phyloP scores from a whole-genome alignment of 805 yeast genomes.

The Candida khao-thaluensis region DNA sequence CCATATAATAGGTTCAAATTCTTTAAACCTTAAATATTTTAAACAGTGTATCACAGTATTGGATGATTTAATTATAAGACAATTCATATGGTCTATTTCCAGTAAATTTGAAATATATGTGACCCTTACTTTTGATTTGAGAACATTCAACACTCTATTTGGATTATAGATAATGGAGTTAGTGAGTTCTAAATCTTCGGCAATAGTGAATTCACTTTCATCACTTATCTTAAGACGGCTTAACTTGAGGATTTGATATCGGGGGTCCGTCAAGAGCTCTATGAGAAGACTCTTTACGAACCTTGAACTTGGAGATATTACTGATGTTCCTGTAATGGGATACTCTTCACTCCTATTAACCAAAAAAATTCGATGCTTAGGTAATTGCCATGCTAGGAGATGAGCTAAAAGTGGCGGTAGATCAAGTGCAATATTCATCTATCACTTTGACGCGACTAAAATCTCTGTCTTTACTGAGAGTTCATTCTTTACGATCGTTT shows the following conservation, averaged over 20 bases:
- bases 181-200: not conserved
- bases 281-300: not conserved
- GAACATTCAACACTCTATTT: not conserved
- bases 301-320: not conserved
- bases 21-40: slow-evolving; percentile 1
- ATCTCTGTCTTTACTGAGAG: too few species aligned
- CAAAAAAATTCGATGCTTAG: not conserved
- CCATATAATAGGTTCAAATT: slow-evolving; percentile 6
- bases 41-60: not conserved
- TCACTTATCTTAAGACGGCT: slow-evolving; percentile 1
- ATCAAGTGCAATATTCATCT: slow-evolving; percentile 6
- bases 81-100: not conserved
- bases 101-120: slow-evolving; percentile 1
- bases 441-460: not conserved
- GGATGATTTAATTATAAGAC: not conserved
- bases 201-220: not conserved
- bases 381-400: slow-evolving; percentile 1
- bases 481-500: too few species aligned
- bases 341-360: slow-evolving; percentile 1
- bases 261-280: not conserved
- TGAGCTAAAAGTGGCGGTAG: slow-evolving; percentile 8
- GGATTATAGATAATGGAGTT: slow-evolving; percentile 4
- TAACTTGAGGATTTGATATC: slow-evolving; percentile 1
- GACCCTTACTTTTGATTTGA: not conserved
- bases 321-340: slow-evolving; percentile 6